These are phyloP conservation scores for Mycena alexandri DNA, from an alignment of 768 basidiomycete genomes.

Conservation along the genomic window DNA sequence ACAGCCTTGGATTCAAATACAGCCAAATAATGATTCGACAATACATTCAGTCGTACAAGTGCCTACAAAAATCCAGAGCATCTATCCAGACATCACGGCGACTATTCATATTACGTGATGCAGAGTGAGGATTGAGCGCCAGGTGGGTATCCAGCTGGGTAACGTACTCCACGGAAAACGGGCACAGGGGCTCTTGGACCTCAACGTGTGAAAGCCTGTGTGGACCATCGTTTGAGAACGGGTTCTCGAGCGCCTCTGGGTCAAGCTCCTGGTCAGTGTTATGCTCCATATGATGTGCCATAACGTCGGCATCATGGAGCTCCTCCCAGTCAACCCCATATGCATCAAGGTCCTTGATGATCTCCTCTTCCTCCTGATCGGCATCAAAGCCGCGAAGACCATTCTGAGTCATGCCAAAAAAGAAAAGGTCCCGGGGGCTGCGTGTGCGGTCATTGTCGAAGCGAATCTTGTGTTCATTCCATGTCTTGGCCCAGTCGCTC, in stretches of 20 bases:
- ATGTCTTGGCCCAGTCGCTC: too few relatives aligned
- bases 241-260: too few relatives aligned
- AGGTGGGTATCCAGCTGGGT: not conserved
- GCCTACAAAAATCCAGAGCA: constrained; percentile 15
- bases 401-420: constrained; percentile 37
- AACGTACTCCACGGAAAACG: not conserved
- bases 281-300: too few relatives aligned
- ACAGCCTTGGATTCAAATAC: too few relatives aligned
- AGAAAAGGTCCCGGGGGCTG: constrained; percentile 38
- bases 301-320: too few relatives aligned
- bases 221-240: too few relatives aligned
- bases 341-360: constrained; percentile 20
- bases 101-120: constrained; percentile 24
- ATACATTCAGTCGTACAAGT: constrained; percentile 11
- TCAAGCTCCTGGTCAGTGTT: too few relatives aligned
- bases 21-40: too few relatives aligned
- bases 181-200: constrained; percentile 10
- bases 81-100: constrained; percentile 14
- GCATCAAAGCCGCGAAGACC: constrained; percentile 32
- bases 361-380: constrained; percentile 6
- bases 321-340: constrained; percentile 46
- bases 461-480: too few relatives aligned
- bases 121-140: not conserved
- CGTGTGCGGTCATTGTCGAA: constrained; percentile 25
- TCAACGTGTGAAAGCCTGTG: constrained; percentile 27